phyloP scores from a whole-genome alignment of 306 rosid genomes.

The Begonia loranthoides region DNA sequence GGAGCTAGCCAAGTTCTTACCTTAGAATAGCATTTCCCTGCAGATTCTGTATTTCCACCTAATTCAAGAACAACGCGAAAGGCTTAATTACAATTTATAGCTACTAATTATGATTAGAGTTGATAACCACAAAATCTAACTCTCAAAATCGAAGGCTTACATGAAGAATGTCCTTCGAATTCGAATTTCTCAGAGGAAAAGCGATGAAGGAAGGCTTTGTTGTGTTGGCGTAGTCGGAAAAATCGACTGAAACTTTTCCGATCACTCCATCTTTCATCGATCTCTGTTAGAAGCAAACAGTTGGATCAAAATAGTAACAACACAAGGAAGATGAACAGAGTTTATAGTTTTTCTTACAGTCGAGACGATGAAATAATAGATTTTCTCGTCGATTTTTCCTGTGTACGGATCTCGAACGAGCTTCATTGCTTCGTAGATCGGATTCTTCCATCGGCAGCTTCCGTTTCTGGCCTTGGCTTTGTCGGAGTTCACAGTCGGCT shows the following conservation, averaged over 20 bases:
- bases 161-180: conserved; percentile 57
- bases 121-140: too few species aligned
- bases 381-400: conserved; percentile 58
- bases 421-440: conserved; percentile 59
- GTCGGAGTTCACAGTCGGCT: conserved; percentile 52
- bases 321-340: too few species aligned
- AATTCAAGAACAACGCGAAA: conserved; percentile 14
- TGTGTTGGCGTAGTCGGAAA: conserved; percentile 61
- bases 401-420: conserved; percentile 49
- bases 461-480: conserved; percentile 50
- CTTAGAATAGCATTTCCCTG: conserved; percentile 47
- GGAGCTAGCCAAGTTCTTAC: conserved; percentile 8
- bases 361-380: conserved; percentile 37
- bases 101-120: too few species aligned
- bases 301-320: too few species aligned
- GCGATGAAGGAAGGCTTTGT: conserved; percentile 46
- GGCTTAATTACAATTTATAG: not conserved
- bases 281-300: conserved; percentile 26
- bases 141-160: conserved; percentile 42
- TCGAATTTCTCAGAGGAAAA: conserved; percentile 68
- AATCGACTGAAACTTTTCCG: conserved; percentile 65
- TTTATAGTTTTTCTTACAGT: conserved; percentile 15
- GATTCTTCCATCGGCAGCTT: conserved; percentile 68
- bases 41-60: conserved; percentile 66
- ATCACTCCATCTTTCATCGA: conserved; percentile 34